Conservation (phyloP, 1,284 basidiomycete species). For the Grifola frondosa region DNA sequence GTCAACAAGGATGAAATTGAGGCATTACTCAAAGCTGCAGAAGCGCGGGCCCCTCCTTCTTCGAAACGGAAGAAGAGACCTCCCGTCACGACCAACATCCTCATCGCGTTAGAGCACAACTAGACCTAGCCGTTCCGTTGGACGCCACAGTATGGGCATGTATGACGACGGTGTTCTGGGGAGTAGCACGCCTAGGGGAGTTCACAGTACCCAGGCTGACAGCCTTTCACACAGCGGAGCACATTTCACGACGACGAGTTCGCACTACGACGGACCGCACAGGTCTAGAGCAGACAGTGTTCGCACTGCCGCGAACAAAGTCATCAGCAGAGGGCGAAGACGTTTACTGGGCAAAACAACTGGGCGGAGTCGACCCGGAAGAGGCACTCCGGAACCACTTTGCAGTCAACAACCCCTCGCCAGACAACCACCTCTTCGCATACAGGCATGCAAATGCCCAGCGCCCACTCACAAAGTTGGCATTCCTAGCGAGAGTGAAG, state of each 20-base stretch:
- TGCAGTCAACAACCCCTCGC: neutral
- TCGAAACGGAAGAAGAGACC: slow-evolving; percentile 6
- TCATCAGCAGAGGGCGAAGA: neutral
- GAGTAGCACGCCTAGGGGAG: slow-evolving; percentile 31
- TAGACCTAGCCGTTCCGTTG: slow-evolving; percentile 17
- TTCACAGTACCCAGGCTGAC: slow-evolving; percentile 31
- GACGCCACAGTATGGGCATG: slow-evolving; percentile 35
- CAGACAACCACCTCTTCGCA: slow-evolving; percentile 1
- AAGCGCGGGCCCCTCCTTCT: slow-evolving; percentile 2
- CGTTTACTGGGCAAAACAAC: too few relatives aligned
- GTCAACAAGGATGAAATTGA: slow-evolving; percentile 8
- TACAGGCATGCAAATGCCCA: neutral
- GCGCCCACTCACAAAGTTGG: slow-evolving; percentile 2
- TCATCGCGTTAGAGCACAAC: slow-evolving; percentile 2
- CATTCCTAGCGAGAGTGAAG: neutral
- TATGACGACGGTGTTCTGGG: slow-evolving; percentile 35
- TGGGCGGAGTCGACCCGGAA: too few relatives aligned
- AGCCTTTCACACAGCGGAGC: slow-evolving; percentile 27
- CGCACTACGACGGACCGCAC: too few relatives aligned
- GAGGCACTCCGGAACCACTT: slow-evolving; percentile 5
- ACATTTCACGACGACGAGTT: too few relatives aligned
- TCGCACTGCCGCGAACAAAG: neutral
- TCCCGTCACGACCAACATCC: slow-evolving; percentile 13
- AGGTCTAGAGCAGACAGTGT: too few relatives aligned
- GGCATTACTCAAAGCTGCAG: slow-evolving; percentile 8